Evolutionary conservation across 495 filamentous ascomycete species (phyloP).

Genomic region (Penicillium coprophilum): DNA sequence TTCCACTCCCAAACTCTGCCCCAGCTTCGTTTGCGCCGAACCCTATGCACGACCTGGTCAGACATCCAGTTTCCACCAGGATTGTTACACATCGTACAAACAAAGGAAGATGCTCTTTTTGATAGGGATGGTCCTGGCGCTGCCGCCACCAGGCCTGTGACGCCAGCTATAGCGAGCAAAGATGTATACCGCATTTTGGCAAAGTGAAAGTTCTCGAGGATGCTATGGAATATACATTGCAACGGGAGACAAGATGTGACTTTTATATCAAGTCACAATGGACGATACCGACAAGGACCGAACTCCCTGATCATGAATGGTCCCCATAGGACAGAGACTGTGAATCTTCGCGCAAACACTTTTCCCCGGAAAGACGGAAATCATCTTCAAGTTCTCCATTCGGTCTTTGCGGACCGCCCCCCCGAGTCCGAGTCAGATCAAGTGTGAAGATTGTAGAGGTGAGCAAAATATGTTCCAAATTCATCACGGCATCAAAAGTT

Average conservation of each 20-base stretch:
- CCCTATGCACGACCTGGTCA: not conserved
- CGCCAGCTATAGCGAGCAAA: not conserved
- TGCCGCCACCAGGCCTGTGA: not conserved
- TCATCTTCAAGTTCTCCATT: not conserved
- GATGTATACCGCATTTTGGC: slow-evolving; percentile 3
- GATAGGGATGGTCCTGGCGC: slow-evolving; percentile 1
- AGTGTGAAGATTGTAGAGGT: not conserved
- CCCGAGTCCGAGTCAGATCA: not conserved
- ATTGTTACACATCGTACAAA: not conserved
- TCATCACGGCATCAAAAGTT: not conserved
- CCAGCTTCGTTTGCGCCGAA: slow-evolving; percentile 12
- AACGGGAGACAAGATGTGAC: not conserved
- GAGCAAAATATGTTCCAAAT: not conserved
- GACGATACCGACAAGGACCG: not conserved
- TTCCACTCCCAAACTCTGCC: slow-evolving; percentile 23
- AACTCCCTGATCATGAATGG: not conserved
- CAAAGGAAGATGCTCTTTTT: slow-evolving; percentile 6
- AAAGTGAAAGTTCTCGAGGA: not conserved
- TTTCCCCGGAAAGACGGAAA: not conserved
- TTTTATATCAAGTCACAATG: not conserved
- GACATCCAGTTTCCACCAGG: not conserved
- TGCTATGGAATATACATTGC: too few relatives aligned
- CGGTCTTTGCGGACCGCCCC: not conserved
- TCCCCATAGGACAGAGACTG: not conserved
- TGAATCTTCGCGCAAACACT: not conserved